Percentiles rank a stretch among this genome's conserved stretches.
Conservation (phyloP, 768 basidiomycete genomes). For the Mrakia hoshinonis region DNA sequence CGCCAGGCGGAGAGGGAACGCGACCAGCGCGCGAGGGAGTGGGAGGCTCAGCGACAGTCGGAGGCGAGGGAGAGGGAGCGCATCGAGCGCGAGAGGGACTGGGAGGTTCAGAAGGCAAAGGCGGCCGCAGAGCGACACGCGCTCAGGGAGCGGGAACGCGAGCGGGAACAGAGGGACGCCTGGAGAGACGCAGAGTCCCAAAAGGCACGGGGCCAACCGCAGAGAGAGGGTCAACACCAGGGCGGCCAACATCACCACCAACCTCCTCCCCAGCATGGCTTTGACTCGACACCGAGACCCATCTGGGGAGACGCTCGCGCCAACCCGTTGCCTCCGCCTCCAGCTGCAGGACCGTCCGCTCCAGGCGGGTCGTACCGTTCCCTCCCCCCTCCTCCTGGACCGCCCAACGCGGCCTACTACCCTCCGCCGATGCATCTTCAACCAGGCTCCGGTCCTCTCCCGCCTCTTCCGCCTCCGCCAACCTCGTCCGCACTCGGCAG, state of each 20-base stretch:
- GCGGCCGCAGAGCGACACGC: neutral
- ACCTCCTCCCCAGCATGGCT: neutral
- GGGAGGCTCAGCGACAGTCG: constrained; percentile 5
- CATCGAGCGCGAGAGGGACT: constrained; percentile 11
- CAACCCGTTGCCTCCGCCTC: neutral
- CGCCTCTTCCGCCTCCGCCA: neutral
- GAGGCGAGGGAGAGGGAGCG: constrained; percentile 3
- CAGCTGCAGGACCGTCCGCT: neutral
- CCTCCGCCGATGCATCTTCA: too few species aligned
- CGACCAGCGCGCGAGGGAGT: neutral
- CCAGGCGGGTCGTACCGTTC: neutral
- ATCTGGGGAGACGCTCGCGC: neutral
- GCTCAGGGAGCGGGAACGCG: neutral
- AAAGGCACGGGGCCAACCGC: neutral
- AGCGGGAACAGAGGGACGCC: neutral
- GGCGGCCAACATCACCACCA: neutral
- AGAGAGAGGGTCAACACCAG: neutral
- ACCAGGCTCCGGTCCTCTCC: neutral
- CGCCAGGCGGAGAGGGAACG: constrained; percentile 15
- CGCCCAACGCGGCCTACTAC: too few species aligned
- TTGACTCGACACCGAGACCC: neutral
- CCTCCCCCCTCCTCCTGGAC: too few species aligned
- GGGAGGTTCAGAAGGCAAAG: constrained; percentile 4
- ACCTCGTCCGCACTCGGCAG: constrained; percentile 3
- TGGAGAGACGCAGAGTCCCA: neutral